Evolutionary conservation across 305 asterid species (phyloP), one percentile per base, ranked within the genome.

Genomic region (Solanum hybrid): DNA sequence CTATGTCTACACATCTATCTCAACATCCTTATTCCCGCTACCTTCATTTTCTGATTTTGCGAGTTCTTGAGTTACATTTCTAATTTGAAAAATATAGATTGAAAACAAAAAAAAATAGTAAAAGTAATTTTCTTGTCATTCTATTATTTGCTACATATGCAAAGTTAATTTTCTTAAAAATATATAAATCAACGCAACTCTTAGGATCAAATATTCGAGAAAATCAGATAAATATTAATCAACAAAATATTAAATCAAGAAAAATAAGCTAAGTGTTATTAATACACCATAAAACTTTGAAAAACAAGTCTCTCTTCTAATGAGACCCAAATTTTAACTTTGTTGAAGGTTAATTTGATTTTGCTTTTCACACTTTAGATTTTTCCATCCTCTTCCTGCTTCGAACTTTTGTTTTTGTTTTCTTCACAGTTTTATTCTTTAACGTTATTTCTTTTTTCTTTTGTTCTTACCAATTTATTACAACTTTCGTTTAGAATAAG

Each of bases 11-110:
- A 17, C 2, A 51, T 51, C 66, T 14, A 51, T 51, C 66, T 51
- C n/a, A 51, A 51, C n/a, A 15, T 51, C 2, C 66, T 51, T 51
- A 51, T 2, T 15, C 0, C 0, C 4, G 10, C 66, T 51, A 15
- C 66, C 10, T 51, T 51, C n/a, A 51, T 51, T 2, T 51, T 51
- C 0, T 51, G n/a, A 1, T 1, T 6, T 0, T 51, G 66, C 0
- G 4, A 15, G 66, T 51, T 51, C 66, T 1, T 51, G 10, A 51
- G n/a, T 15, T 51, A 17, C n/a, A 6, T 15, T 2, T 15, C n/a
- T 17, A 51, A 6, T 51, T 51, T 51, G 0, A 51, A 51, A 51
- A 51, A 15, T 51, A 51, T 51, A 51, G 4, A 51, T 15, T 15
- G 66, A 15, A 15, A 51, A 45, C 22, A 27, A 27, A 45, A 45